phyloP scores from a whole-genome alignment of 169 alveolate species.

The Cyclospora cayetanensis region DNA sequence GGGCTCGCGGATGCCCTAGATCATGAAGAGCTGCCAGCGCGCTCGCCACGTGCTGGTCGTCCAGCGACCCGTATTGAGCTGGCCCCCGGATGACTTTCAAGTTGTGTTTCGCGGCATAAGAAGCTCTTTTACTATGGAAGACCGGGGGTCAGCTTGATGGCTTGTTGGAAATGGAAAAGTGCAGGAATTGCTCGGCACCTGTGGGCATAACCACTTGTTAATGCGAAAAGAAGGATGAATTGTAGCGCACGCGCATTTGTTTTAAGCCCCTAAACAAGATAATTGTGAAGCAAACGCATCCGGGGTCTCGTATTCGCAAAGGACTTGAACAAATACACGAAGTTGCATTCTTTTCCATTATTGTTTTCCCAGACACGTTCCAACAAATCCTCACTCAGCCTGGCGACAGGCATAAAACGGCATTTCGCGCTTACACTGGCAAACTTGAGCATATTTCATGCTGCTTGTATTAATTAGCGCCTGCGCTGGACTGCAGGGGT shows the following conservation, averaged over 20 bases:
- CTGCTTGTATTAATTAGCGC: background rate
- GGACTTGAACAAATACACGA: background rate
- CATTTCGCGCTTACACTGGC: background rate
- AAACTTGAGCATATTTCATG: background rate
- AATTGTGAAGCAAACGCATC: background rate
- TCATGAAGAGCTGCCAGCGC: background rate
- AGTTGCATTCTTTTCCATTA: background rate
- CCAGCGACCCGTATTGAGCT: background rate
- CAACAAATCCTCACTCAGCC: background rate
- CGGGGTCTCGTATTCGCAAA: background rate
- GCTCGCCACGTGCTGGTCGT: background rate
- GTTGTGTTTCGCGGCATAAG: background rate
- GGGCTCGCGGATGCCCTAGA: background rate
- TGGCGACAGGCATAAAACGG: background rate
- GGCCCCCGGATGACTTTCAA: background rate
- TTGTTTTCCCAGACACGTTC: background rate
- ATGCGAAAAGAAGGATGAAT: background rate
- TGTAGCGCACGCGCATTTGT: background rate
- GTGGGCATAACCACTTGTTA: background rate
- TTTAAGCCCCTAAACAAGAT: background rate
- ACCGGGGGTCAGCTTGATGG: background rate
- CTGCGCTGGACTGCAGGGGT: background rate
- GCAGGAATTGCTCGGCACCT: background rate
- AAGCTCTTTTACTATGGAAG: background rate
- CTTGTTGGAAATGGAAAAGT: background rate